phyloP scores from a whole-genome alignment of 2,329 filamentous ascomycete genomes.

The Calonectria crousiana region DNA sequence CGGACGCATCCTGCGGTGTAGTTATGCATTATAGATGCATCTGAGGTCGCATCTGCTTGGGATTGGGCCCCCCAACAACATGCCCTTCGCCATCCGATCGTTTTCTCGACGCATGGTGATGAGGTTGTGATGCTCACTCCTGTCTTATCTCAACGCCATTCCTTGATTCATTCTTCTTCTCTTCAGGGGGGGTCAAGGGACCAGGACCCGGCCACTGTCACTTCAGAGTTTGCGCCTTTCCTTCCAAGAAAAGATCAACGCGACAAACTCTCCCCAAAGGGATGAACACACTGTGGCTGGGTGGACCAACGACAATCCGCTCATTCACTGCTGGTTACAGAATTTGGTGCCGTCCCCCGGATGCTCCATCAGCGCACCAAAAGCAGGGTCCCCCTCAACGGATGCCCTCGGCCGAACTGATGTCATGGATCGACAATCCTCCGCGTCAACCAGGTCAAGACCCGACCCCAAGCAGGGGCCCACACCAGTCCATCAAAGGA shows the following conservation, averaged over 20 bases:
- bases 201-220: background rate
- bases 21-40: conserved; percentile 8
- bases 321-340: conserved; percentile 24
- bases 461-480: conserved; percentile 24
- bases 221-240: conserved; percentile 5
- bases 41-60: conserved; percentile 2
- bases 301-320: conserved; percentile 16
- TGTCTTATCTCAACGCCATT: conserved; percentile 11
- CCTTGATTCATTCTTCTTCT: conserved; percentile 9
- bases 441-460: conserved; percentile 32
- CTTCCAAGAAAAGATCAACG: conserved; percentile 14
- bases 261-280: conserved; percentile 9
- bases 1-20: background rate
- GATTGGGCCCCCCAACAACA: conserved; percentile 3
- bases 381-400: conserved; percentile 30
- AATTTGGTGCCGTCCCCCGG: conserved; percentile 23
- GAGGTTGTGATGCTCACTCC: conserved; percentile 1
- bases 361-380: conserved; percentile 33
- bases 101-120: conserved; percentile 1
- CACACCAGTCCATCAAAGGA: conserved; percentile 16
- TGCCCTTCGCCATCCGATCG: background rate
- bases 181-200: conserved; percentile 5
- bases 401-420: conserved; percentile 41
- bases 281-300: conserved; percentile 12
- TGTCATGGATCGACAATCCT: conserved; percentile 49